Evolutionary conservation across 2,329 filamentous ascomycete species (phyloP).

Genomic region (Fusarium longipes): DNA sequence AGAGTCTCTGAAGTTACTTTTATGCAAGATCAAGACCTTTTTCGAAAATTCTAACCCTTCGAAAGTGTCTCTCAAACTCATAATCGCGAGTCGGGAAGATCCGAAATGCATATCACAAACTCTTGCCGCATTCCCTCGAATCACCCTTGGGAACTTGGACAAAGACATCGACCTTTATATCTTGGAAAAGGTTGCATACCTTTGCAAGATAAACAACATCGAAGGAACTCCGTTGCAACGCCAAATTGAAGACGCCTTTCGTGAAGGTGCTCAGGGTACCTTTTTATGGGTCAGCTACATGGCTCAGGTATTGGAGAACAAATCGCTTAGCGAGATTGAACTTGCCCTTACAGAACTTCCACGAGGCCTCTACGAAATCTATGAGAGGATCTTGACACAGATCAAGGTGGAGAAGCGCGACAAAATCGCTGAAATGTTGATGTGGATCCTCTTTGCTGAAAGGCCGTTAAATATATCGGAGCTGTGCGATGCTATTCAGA

Average conservation of each 20-base stretch:
- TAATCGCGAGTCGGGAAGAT: slow-evolving; percentile 2
- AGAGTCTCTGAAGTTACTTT: rapidly evolving
- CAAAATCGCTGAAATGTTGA: not conserved
- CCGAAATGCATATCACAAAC: not conserved
- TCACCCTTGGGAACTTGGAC: not conserved
- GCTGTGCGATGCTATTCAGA: slow-evolving; percentile 12
- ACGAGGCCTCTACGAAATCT: not conserved
- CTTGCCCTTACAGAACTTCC: rapidly evolving
- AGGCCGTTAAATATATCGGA: not conserved
- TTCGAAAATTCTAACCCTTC: rapidly evolving
- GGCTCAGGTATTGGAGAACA: not conserved
- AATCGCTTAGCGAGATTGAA: not conserved
- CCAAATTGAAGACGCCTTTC: not conserved
- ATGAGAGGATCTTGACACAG: not conserved
- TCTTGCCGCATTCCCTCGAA: rapidly evolving
- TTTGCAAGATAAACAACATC: not conserved
- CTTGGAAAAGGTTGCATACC: not conserved
- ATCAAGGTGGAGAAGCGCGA: not conserved
- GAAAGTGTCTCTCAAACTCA: not conserved
- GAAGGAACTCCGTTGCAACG: rapidly evolving
- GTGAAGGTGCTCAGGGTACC: not conserved
- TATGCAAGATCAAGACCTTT: not conserved
- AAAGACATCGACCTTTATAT: slow-evolving; percentile 5
- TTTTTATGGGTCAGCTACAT: slow-evolving; percentile 9
- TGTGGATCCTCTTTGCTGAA: slow-evolving; percentile 7